Evolutionary conservation across 1,284 basidiomycete species (phyloP), one percentile per base, ranked within the genome.

Genomic region (Ceratobasidium theobromae): DNA sequence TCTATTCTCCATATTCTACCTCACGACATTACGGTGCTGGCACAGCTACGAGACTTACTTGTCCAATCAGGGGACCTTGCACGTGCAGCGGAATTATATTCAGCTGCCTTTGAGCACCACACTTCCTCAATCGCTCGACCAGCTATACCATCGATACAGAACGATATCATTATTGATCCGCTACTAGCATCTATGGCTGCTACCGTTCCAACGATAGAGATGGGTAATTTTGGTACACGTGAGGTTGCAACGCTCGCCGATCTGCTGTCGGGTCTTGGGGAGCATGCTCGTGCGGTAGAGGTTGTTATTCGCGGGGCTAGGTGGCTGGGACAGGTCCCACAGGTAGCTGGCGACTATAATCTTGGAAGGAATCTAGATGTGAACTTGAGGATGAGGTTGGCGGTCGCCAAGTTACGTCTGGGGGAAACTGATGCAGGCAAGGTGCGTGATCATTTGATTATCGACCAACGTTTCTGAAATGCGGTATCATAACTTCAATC

Each of bases 331-430:
- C 60, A 82, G 79, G 65, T 87, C 87, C 65, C 94, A 64, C 95
- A 98, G 76, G 97, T 85, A 72, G 91, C 95, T 72, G 75, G 82
- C 1, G 77, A 78, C 11, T 81, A 80, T 5, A 71, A 60, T 70
- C 67, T 45, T 16, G 67, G 72, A 52, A 70, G 32, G 30, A 69
- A 80, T 3, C 77, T 98, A 49, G 91, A 96, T 70, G 81, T 89
- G 3, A 91, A 93, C 70, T 83, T 95, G 2, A 80, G 95, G 52
- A 87, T 95, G 74, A 82, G 94, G n/a, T 78, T 99, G 1, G 94
- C 92, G 0, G 81, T 97, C 25, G 86, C 92, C 0, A 82, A 96
- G 57, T 85, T 98, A 33, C 89, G 87, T 74, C 81, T 92, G 75
- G 89, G 89, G 0, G 86, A 96, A 66, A 75, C 84, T 11, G 86